Percentiles rank a stretch among this genome's conserved stretches.
phyloP scores from a whole-genome alignment of 2,329 filamentous ascomycete genomes.

The Leptographium lundbergii region DNA sequence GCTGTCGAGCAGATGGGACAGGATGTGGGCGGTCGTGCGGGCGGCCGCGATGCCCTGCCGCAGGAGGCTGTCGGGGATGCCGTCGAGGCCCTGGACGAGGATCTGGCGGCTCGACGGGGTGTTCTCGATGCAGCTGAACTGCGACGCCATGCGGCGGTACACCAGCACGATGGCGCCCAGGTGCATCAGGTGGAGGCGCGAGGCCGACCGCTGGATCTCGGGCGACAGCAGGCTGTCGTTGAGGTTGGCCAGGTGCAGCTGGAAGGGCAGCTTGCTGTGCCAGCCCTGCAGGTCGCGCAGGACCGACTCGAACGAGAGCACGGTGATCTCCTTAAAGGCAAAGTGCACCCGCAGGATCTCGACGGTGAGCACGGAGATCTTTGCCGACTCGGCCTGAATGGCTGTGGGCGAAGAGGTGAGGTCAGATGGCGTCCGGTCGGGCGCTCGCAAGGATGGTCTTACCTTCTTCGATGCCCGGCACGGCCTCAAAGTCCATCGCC shows the following conservation, averaged over 20 bases:
- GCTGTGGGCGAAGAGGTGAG: slow-evolving; percentile 8
- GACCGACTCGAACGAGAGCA: slow-evolving; percentile 16
- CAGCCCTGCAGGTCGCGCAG: slow-evolving; percentile 17
- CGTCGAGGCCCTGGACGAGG: not conserved
- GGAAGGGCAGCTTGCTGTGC: slow-evolving; percentile 15
- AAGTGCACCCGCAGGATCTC: slow-evolving; percentile 19
- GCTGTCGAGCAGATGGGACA: slow-evolving; percentile 13
- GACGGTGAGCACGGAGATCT: slow-evolving; percentile 18
- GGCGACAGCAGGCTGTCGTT: slow-evolving; percentile 3
- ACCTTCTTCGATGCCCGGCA: slow-evolving; percentile 14
- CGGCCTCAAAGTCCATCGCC: slow-evolving; percentile 13
- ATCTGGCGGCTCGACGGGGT: not conserved
- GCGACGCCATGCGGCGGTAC: slow-evolving; percentile 18
- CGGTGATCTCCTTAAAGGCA: slow-evolving; percentile 16
- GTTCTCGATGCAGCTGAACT: slow-evolving; percentile 11
- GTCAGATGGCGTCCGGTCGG: not conserved
- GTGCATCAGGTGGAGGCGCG: slow-evolving; percentile 20
- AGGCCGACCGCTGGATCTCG: slow-evolving; percentile 13
- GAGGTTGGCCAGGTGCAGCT: slow-evolving; percentile 13
- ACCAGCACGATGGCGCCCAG: slow-evolving; percentile 19
- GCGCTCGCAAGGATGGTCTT: not conserved
- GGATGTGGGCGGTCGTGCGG: slow-evolving; percentile 15
- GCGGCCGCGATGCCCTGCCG: slow-evolving; percentile 17
- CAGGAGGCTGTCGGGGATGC: slow-evolving; percentile 1
- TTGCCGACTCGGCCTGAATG: slow-evolving; percentile 18